A percentile compares a stretch with the other conserved stretches of the same genome.
These are phyloP conservation scores for Hypoxylon sp. DNA, from an alignment of 2,329 filamentous ascomycete species.

Conservation along the genomic window DNA sequence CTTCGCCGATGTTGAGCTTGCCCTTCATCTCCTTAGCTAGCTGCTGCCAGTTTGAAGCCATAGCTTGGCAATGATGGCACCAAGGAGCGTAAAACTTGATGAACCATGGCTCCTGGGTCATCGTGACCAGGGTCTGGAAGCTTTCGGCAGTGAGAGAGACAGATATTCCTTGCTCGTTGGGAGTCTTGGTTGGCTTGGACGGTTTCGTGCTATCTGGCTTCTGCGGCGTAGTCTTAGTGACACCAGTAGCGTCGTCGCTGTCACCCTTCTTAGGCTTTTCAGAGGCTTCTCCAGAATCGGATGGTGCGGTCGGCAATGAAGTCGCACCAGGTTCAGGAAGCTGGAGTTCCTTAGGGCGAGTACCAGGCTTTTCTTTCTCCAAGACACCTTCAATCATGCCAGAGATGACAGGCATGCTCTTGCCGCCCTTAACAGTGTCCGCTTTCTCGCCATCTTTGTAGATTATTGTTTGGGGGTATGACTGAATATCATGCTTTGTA, in stretches of 20 bases:
- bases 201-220: conserved; percentile 57
- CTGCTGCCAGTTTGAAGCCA: conserved; percentile 91
- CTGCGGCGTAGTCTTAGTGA: conserved; percentile 40
- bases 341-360: conserved; percentile 76
- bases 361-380: conserved; percentile 84
- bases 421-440: conserved; percentile 75
- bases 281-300: conserved; percentile 42
- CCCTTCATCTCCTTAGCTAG: conserved; percentile 93
- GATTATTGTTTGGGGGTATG: conserved; percentile 83
- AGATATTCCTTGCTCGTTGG: conserved; percentile 83
- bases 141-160: conserved; percentile 83
- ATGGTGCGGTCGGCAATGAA: conserved; percentile 55
- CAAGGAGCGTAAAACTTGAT: conserved; percentile 99
- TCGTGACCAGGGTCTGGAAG: conserved; percentile 88
- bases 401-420: conserved; percentile 76
- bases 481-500: conserved; percentile 73
- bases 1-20: conserved; percentile 91
- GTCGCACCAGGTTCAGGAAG: conserved; percentile 80
- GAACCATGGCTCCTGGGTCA: conserved; percentile 94
- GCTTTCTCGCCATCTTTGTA: conserved; percentile 83
- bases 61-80: conserved; percentile 95
- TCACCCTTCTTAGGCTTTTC: conserved; percentile 48
- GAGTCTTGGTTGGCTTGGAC: conserved; percentile 68
- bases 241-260: conserved; percentile 50
- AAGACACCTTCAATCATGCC: conserved; percentile 81